Base-by-base conservation (phyloP, 345 rosid genomes). In the Cardamine occulta region DNA sequence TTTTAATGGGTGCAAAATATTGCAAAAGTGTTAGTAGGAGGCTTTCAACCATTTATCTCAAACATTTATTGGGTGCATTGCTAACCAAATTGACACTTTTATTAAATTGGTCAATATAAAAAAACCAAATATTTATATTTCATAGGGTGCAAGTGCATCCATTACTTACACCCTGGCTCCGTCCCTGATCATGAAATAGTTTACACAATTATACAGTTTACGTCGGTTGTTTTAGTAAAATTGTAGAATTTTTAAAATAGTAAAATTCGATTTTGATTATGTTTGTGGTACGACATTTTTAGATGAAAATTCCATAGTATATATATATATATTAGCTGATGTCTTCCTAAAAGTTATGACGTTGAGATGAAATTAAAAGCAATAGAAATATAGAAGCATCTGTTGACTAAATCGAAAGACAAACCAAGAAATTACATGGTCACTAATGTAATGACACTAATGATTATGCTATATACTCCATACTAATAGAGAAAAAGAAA, bases 341-440 rank as follows among this genome's bases (percentile, higher is more conserved):
- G 17, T 44, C 48, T 44, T 44, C 48, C 17, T 44, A 14, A 63
- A 44, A 26, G 39, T 63, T 45, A 26, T 44, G 54, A 63, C 68
- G 39, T 29, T 45, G 39, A 40, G 14, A 13, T 40, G 14, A 63
- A 40, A 40, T 14, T 42, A 42, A 40, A 44, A 45, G 39, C 10
- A 4, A 45, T 45, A 17, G 14, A 63, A 42, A 1, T 8, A 45
- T 45, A 17, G 8, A 63, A 24, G 53, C 29, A 44, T 4, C 0
- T n/a, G 24, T 63, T 63, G 68, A 45, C 54, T 61, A 63, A 44
- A 44, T 24, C 9, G 24, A 63, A 63, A 26, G 24, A 34, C 26
- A 28, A 61, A 11, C 21, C 31, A 61, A 61, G 6, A 37, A 1
- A 19, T 6, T 35, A 1, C 0, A 17, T 32, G 24, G 24, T n/a